Evolutionary conservation across 1,139 yeast species (phyloP), one percentile per base, ranked within the genome.

Genomic region (Hanseniaspora sp.): DNA sequence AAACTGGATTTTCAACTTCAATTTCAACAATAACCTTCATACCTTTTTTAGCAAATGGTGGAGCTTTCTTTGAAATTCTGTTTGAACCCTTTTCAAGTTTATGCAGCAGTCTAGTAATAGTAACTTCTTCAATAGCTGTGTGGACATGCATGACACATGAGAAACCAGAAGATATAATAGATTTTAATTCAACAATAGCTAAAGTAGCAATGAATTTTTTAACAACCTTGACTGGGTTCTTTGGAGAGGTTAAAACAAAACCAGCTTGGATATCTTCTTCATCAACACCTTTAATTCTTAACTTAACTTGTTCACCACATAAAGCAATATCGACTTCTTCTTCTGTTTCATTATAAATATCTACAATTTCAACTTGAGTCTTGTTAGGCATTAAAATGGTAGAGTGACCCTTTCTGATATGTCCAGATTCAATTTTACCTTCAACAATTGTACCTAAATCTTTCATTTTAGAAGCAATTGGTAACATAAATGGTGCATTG

Each of bases 111-210:
- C 83, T 82, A 54, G 83, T 76, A 67, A 92, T 80, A 46, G 78
- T 77, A 55, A 92, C 96, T 72, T 92, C 98, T 72, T 92, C 97
- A 65, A 92, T 87, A 55, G 98, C 97, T 52, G 98, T 87, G 74
- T 94, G 98, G 65, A 92, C 83, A 67, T 92, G 98, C 96, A 92
- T 90, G 57, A 92, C 96, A 78, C 98, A 92, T 12, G 96, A 82
- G 74, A 83, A 92, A 58, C 99, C 99, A 55, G 94, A 82, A 11
- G 98, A 86, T 67, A 92, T 76, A 66, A 92, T 90, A 18, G 95
- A 85, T 72, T 85, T 87, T 69, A 92, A 80, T 71, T 92, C 99
- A 58, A 94, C 95, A 72, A 92, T 86, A 57, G 97, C 97, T 61
- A 92, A 80, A 71, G 92, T 96, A 5, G 98, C 98, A 71, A 88